Percentiles rank a stretch among this genome's conserved stretches.
phyloP scores from a whole-genome alignment of 208 protist genomes.

The Leishmania braziliensis region DNA sequence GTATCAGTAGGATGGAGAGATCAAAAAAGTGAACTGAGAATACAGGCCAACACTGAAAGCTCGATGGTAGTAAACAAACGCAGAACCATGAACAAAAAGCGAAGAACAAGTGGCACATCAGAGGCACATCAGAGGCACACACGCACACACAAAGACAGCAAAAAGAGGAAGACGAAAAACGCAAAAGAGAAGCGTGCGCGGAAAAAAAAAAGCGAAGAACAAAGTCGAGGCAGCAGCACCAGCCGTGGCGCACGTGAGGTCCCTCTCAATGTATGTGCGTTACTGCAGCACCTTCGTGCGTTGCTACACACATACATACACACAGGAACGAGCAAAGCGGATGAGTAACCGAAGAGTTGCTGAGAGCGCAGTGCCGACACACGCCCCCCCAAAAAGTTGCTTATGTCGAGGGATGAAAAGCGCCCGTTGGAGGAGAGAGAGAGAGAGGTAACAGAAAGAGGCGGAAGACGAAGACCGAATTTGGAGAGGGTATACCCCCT shows the following conservation, averaged over 20 bases:
- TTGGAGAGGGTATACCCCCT: neutral
- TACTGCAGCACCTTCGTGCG: neutral
- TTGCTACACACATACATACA: neutral
- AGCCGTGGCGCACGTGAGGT: neutral
- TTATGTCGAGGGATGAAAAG: neutral
- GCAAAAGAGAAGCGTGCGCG: neutral
- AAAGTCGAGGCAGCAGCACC: neutral
- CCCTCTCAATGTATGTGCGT: neutral
- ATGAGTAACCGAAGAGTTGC: neutral
- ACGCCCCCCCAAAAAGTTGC: neutral
- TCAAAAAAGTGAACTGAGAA: neutral
- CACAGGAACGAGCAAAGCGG: neutral
- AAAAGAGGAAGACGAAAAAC: neutral
- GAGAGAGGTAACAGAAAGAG: neutral
- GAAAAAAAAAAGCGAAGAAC: neutral
- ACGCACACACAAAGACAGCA: neutral
- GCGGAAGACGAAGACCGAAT: neutral
- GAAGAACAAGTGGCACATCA: no score
- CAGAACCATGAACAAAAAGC: neutral
- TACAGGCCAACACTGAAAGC: neutral
- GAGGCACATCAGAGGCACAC: neutral
- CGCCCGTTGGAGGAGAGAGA: neutral
- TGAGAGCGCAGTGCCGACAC: neutral
- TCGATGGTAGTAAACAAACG: neutral
- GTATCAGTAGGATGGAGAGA: neutral